These are phyloP conservation scores for Thalassiosira hispida DNA, from an alignment of 352 stramenopile species.

Conservation along the genomic window DNA sequence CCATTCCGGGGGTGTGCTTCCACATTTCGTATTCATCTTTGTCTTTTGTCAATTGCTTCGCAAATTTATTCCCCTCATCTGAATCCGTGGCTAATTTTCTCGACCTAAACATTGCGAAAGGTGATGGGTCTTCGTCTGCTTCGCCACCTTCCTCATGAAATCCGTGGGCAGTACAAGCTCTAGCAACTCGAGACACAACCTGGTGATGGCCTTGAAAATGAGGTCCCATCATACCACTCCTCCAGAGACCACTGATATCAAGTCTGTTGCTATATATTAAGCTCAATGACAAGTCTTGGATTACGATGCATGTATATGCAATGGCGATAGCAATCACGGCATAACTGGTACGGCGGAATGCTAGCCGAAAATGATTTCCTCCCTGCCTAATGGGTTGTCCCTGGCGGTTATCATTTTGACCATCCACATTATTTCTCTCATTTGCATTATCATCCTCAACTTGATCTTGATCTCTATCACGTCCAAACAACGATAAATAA, in stretches of 20 bases:
- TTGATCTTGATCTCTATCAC: neutral
- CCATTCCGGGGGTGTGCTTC: neutral
- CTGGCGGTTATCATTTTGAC: neutral
- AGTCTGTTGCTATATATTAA: conserved; percentile 15
- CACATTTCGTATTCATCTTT: neutral
- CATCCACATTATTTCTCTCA: neutral
- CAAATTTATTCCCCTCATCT: too few relatives aligned
- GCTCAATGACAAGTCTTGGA: conserved; percentile 28
- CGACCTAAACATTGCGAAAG: neutral
- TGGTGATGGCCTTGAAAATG: conserved; percentile 22
- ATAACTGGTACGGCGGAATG: conserved; percentile 26
- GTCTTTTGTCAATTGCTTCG: neutral
- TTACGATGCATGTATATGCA: conserved; percentile 31
- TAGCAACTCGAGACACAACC: neutral
- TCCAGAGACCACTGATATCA: neutral
- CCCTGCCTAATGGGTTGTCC: neutral
- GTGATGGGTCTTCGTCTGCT: neutral
- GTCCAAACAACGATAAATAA: neutral
- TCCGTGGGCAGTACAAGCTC: neutral
- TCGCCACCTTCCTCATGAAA: neutral
- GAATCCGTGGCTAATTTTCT: neutral
- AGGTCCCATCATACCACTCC: conserved; percentile 23
- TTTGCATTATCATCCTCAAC: neutral
- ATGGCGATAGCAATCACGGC: conserved; percentile 26
- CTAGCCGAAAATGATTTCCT: conserved; percentile 4